Evolutionary conservation across 1,139 yeast genomes (phyloP).

Genomic region (Yamadazyma diddensiae): DNA sequence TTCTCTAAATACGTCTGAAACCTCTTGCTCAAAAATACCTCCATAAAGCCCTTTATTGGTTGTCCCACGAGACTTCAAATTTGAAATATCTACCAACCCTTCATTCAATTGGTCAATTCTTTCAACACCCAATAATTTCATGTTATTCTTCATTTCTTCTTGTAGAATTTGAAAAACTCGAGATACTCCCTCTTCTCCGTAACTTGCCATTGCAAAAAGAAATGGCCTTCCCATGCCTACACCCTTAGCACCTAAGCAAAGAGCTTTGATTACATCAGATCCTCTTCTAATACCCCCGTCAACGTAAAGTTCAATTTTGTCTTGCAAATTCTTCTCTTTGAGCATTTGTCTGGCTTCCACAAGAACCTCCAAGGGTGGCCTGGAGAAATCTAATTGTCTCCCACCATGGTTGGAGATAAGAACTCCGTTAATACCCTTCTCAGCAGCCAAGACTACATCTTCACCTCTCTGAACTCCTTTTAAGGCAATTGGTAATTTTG

Average conservation of each 20-base stretch:
- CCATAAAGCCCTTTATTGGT: slow-evolving; percentile 7
- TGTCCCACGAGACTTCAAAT: slow-evolving; percentile 3
- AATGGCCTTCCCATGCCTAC: slow-evolving; percentile 54
- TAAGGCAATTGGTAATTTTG: slow-evolving; percentile 35
- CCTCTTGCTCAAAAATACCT: slow-evolving; percentile 3
- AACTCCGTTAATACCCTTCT: slow-evolving; percentile 44
- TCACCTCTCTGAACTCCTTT: slow-evolving; percentile 52
- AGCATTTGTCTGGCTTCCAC: slow-evolving; percentile 44
- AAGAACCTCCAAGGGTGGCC: slow-evolving; percentile 46
- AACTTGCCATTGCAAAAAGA: slow-evolving; percentile 44
- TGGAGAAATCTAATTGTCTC: slow-evolving; percentile 47
- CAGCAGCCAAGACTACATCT: slow-evolving; percentile 48
- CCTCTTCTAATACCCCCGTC: slow-evolving; percentile 58
- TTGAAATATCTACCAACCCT: slow-evolving; percentile 6
- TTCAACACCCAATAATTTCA: slow-evolving; percentile 46
- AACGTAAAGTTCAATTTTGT: slow-evolving; percentile 39
- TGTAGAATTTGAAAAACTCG: slow-evolving; percentile 41
- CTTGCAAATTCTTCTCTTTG: slow-evolving; percentile 29
- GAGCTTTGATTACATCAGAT: slow-evolving; percentile 49
- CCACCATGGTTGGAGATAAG: slow-evolving; percentile 57
- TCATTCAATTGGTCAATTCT: slow-evolving; percentile 24
- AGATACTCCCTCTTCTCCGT: slow-evolving; percentile 49
- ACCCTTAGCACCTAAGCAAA: slow-evolving; percentile 53
- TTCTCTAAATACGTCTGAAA: not conserved
- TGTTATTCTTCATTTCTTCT: slow-evolving; percentile 43